Percentiles rank a stretch among this genome's conserved stretches.
Evolutionary conservation across 192 early-diverging fungal species (phyloP).

Genomic region (Podila horticola): DNA sequence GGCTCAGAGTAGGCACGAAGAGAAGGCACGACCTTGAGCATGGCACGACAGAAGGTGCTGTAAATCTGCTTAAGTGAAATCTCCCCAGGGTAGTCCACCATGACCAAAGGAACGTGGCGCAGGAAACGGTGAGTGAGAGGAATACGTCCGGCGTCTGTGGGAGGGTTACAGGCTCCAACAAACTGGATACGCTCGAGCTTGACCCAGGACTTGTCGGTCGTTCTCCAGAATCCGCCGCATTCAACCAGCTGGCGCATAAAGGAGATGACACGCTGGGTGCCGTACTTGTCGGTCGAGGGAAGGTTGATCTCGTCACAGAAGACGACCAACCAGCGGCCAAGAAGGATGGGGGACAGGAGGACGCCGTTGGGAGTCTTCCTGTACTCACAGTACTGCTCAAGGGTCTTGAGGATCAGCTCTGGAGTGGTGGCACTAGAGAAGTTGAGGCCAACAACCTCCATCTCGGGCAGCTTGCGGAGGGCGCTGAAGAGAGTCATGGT

Average conservation of each 20-base stretch:
- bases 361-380: constrained; percentile 93
- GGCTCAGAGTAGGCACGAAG: constrained; percentile 92
- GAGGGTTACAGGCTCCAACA: constrained; percentile 99
- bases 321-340: constrained; percentile 96
- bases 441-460: constrained; percentile 98
- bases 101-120: constrained; percentile 93
- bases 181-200: constrained; percentile 97
- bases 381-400: constrained; percentile 99
- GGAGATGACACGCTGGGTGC: constrained; percentile 97
- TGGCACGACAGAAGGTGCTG: constrained; percentile 89
- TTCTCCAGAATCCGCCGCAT: constrained; percentile 96
- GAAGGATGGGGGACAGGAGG: constrained; percentile 81
- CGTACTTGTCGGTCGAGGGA: constrained; percentile 95
- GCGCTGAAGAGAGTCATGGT: constrained; percentile 99
- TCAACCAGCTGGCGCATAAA: constrained; percentile 96
- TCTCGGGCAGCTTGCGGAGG: constrained; percentile 90
- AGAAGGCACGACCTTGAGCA: constrained; percentile 92
- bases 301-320: constrained; percentile 99
- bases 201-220: constrained; percentile 93
- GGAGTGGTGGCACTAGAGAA: constrained; percentile 98
- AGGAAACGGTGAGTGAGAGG: constrained; percentile 96
- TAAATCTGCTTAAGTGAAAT: constrained; percentile 96
- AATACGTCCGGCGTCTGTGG: constrained; percentile 98
- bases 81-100: constrained; percentile 99
- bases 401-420: constrained; percentile 92